A percentile compares a stretch with the other conserved stretches of the same genome.
Evolutionary conservation across 2,329 filamentous ascomycete genomes (phyloP).

Genomic region (Neodidymelliopsis sp.): DNA sequence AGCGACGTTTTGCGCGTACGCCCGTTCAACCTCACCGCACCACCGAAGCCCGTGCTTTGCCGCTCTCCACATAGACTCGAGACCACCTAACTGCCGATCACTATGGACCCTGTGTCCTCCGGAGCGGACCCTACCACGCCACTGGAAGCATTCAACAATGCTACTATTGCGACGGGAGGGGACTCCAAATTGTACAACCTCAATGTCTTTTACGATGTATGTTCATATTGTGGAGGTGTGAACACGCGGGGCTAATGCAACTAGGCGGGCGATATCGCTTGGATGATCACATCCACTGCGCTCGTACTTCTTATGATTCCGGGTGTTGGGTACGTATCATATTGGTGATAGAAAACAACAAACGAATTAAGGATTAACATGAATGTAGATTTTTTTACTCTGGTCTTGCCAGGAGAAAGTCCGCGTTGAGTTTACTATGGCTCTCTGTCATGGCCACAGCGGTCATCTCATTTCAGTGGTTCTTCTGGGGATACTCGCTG

Average conservation of each 20-base stretch:
- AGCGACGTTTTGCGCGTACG: not conserved
- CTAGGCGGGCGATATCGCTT: constrained; percentile 81
- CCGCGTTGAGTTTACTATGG: constrained; percentile 84
- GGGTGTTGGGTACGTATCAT: constrained; percentile 71
- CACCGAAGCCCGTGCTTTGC: not conserved
- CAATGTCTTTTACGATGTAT: constrained; percentile 84
- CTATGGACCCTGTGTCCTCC: constrained; percentile 39
- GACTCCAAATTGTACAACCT: constrained; percentile 72
- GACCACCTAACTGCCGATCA: constrained; percentile 10
- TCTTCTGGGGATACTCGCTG: constrained; percentile 91
- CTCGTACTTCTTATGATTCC: constrained; percentile 93
- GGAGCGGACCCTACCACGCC: constrained; percentile 42
- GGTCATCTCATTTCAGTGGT: constrained; percentile 89
- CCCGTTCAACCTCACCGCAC: not conserved
- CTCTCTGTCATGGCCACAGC: constrained; percentile 82
- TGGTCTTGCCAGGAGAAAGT: constrained; percentile 86
- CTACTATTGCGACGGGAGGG: constrained; percentile 70
- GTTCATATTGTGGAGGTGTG: constrained; percentile 33
- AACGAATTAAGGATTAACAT: too few species aligned
- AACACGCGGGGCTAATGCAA: constrained; percentile 35
- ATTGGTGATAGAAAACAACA: too few species aligned
- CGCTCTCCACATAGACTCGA: not conserved
- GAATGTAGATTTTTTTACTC: constrained; percentile 87
- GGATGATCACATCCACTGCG: constrained; percentile 77
- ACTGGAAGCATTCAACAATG: constrained; percentile 59